Conservation (phyloP, 1,284 basidiomycete species). For the Rhodotorula sp. region DNA sequence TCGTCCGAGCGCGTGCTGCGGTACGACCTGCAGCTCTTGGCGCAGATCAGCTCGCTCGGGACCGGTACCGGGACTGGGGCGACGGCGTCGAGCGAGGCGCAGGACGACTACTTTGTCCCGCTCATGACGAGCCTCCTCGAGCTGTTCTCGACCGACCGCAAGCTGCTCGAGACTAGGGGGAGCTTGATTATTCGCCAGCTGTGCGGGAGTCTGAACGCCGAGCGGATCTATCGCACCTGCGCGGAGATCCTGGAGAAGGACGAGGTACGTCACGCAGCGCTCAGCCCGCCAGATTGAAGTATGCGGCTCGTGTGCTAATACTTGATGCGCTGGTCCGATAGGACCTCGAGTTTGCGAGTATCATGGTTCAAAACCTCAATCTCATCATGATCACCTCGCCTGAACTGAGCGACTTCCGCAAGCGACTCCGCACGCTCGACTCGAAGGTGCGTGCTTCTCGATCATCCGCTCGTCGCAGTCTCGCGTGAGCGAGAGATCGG, state of each 20-base stretch:
- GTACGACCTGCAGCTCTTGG: slow-evolving; percentile 89
- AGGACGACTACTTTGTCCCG: slow-evolving; percentile 90
- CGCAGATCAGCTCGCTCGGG: slow-evolving; percentile 80
- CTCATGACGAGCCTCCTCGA: slow-evolving; percentile 95
- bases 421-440: slow-evolving; percentile 87
- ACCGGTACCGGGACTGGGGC: slow-evolving; percentile 46
- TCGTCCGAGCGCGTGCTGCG: slow-evolving; percentile 97
- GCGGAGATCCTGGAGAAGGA: slow-evolving; percentile 98
- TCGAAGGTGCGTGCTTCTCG: slow-evolving; percentile 63
- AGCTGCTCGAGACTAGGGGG: slow-evolving; percentile 85
- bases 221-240: slow-evolving; percentile 91
- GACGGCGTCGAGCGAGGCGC: too few species aligned
- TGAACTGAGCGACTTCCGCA: slow-evolving; percentile 89
- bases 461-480: too few species aligned
- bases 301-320: too few species aligned
- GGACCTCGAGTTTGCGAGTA: slow-evolving; percentile 95
- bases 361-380: slow-evolving; percentile 96
- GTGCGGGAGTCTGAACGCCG: slow-evolving; percentile 90
- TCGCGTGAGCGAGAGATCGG: too few species aligned
- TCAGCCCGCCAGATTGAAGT: too few species aligned
- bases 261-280: slow-evolving; percentile 62
- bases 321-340: slow-evolving; percentile 47
- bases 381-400: slow-evolving; percentile 96
- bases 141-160: slow-evolving; percentile 90
- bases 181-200: slow-evolving; percentile 95